Evolutionary conservation across 2,329 filamentous ascomycete genomes (phyloP).

Genomic region (Chaetothyriales sp.): DNA sequence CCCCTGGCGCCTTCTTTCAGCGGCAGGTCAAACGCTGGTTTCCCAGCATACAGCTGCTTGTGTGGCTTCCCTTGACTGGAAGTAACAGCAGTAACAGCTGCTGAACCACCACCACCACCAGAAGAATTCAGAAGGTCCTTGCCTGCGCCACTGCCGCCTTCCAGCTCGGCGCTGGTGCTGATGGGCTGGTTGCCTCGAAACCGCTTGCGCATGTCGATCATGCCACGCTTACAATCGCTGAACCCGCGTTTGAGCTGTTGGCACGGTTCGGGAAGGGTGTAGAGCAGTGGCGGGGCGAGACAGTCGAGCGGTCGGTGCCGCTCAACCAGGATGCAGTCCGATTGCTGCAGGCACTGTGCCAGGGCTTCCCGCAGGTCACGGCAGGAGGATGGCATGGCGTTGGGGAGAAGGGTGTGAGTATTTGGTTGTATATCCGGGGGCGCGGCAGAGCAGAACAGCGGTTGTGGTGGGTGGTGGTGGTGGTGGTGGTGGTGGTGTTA

Average conservation of each 20-base stretch:
- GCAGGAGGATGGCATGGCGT: conserved; percentile 32
- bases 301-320: conserved; percentile 79
- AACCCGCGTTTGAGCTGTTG: conserved; percentile 87
- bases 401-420: too few species aligned
- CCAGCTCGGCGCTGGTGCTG: conserved; percentile 48
- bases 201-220: conserved; percentile 97
- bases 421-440: too few species aligned
- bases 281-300: conserved; percentile 63
- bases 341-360: conserved; percentile 87
- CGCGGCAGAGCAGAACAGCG: too few species aligned
- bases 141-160: conserved; percentile 25
- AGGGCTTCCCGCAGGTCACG: conserved; percentile 50
- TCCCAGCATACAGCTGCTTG: conserved; percentile 66
- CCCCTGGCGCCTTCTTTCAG: conserved; percentile 48
- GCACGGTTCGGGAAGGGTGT: conserved; percentile 72
- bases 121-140: conserved; percentile 6
- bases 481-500: background rate
- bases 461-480: background rate
- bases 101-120: conserved; percentile 5
- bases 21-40: conserved; percentile 55
- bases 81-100: background rate
- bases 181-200: conserved; percentile 90
- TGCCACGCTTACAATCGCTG: conserved; percentile 85
- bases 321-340: conserved; percentile 88
- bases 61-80: conserved; percentile 15